Conservation (phyloP, 306 rosid genomes). For the Pachyrhizus erosus region DNA sequence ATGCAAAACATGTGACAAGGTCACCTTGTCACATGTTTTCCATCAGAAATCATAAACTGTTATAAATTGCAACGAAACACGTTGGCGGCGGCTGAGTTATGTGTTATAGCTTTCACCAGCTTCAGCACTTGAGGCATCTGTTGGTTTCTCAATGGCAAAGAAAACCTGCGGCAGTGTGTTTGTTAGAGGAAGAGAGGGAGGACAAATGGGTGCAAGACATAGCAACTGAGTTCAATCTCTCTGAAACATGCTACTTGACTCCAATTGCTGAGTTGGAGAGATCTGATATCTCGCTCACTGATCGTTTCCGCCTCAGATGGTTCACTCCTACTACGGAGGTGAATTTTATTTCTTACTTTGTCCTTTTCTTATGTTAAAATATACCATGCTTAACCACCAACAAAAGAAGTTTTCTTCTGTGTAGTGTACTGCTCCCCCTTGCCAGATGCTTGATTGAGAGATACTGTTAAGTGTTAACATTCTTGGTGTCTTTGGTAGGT, state of each 20-base stretch:
- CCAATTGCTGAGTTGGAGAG: conserved; percentile 27
- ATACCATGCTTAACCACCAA: neutral
- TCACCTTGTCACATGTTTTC: too few relatives aligned
- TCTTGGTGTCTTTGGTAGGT: neutral
- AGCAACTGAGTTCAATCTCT: conserved; percentile 69
- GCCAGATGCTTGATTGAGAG: neutral
- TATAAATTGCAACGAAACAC: too few relatives aligned
- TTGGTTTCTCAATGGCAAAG: too few relatives aligned
- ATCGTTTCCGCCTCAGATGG: conserved; percentile 2
- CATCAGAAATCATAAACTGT: too few relatives aligned
- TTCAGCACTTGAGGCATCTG: too few relatives aligned
- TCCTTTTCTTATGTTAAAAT: neutral
- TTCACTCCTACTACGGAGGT: conserved; percentile 18
- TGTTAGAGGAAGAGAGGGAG: conserved; percentile 65
- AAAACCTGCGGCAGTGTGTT: conserved; percentile 78
- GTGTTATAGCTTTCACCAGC: too few relatives aligned
- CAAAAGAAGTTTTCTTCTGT: neutral
- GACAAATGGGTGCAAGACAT: conserved; percentile 64
- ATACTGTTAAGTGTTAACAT: neutral
- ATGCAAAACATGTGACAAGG: too few relatives aligned
- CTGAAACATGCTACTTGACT: conserved; percentile 61
- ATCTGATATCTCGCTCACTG: neutral
- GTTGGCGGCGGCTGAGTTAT: too few relatives aligned
- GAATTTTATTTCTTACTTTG: neutral
- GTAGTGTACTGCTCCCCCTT: neutral